Evolutionary conservation across 352 stramenopile genomes (phyloP).

Genomic region (Blastocystis sp.): DNA sequence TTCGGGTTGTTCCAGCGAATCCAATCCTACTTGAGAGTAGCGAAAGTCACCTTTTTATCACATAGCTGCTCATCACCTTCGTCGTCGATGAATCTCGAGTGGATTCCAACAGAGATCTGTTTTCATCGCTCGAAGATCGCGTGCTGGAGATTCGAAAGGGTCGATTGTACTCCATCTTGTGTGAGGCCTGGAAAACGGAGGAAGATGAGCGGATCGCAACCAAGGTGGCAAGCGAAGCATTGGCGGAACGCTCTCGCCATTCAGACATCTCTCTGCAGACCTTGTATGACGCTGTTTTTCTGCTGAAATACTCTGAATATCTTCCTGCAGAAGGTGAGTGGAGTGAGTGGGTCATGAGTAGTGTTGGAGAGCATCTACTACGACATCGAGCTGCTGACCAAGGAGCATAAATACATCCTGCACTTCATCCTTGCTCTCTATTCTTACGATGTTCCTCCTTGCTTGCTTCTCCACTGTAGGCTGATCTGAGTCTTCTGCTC

Average conservation of each 20-base stretch:
- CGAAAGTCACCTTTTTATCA: background rate
- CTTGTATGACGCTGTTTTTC: background rate
- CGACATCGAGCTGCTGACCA: background rate
- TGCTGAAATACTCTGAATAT: background rate
- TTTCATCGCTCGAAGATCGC: background rate
- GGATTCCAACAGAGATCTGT: background rate
- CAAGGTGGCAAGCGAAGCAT: background rate
- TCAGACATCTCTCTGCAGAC: background rate
- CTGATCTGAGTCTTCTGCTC: background rate
- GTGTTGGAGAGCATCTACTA: background rate
- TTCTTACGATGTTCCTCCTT: background rate
- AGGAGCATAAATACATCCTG: background rate
- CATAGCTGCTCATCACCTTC: background rate
- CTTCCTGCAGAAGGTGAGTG: background rate
- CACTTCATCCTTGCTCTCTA: background rate
- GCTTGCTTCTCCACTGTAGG: background rate
- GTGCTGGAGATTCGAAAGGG: background rate
- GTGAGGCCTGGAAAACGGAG: background rate
- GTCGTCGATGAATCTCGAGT: background rate
- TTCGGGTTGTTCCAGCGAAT: background rate
- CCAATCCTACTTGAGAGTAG: background rate
- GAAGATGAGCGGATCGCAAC: background rate
- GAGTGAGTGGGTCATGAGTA: background rate
- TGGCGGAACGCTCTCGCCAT: background rate
- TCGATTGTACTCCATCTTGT: background rate